Base-by-base conservation (phyloP, 1,284 basidiomycete genomes). In the Neotropicomus parvogracilis region DNA sequence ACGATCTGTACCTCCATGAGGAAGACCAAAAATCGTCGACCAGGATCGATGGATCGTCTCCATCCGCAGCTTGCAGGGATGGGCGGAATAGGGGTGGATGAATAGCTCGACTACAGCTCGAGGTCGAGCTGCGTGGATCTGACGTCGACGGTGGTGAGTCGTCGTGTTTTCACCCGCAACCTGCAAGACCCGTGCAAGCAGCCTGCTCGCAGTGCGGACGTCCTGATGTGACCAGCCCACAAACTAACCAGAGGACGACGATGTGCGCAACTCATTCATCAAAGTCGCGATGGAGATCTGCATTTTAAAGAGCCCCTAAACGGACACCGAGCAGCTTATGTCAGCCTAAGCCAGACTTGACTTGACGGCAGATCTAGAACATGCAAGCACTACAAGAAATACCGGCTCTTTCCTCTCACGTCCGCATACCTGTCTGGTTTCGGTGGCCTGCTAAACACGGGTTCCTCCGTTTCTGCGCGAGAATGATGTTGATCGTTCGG, bases 1-100 rank as follows among this genome's bases (percentile, higher is more conserved):
- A 68, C 64, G 63, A 83, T 71, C 65, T 81, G 80, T 62, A 77
- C 67, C 45, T 8, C 81, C 79, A 59, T 82, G 75, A 26, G 79
- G 77, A 42, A 77, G 69, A 53, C 77, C 70, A 32, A 26, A 70
- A 21, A 71, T 66, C 20, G 73, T 78, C 31, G 74, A 59, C 59
- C 80, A 84, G 68, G 80, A 83, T 85, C 83, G 72, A 85, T 84
- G 68, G 82, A 70, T 87, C 86, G 72, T 88, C 85, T 77, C 71
- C 37, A 71, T 60, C 57, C 8, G 77, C 75, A 59, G 85, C 71
- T 44, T 44, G 79, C 74, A 27, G 37, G 29, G 49, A 50, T 50
- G 44, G 47, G 34, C 20, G 28, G 17, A n/a, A 55, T 48, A 48
- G 41, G 50, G 31, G 48, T 44, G 27, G 44, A 26, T 19, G 66